phyloP scores from a whole-genome alignment of 2,329 filamentous ascomycete species.

The Fusarium equiseti region DNA sequence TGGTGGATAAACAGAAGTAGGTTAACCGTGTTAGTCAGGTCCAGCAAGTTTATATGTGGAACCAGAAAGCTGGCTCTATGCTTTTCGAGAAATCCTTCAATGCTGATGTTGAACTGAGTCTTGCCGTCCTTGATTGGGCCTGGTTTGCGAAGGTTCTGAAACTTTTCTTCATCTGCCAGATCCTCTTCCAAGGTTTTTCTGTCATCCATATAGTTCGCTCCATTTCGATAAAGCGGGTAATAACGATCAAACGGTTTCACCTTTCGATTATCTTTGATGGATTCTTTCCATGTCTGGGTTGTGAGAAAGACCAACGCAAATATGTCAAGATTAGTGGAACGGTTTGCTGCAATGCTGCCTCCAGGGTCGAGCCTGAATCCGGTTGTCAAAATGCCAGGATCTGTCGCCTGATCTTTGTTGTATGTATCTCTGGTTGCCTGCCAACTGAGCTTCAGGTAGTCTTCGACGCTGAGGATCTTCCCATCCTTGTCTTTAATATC shows the following conservation, averaged over 20 bases:
- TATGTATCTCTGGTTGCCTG: constrained; percentile 13
- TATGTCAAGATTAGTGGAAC: constrained; percentile 34
- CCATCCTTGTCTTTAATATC: background rate
- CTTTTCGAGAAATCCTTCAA: constrained; percentile 15
- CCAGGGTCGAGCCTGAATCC: constrained; percentile 31
- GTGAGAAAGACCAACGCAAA: constrained; percentile 40
- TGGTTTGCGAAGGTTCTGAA: background rate
- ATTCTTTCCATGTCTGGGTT: background rate
- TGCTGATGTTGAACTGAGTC: constrained; percentile 21
- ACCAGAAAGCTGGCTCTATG: constrained; percentile 39
- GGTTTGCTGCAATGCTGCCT: constrained; percentile 18
- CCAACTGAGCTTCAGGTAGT: constrained; percentile 23
- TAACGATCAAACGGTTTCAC: background rate
- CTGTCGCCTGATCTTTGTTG: constrained; percentile 13
- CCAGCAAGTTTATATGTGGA: constrained; percentile 40
- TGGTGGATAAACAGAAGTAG: constrained; percentile 41
- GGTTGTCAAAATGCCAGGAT: constrained; percentile 2
- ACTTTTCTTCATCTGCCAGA: background rate
- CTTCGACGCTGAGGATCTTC: constrained; percentile 4
- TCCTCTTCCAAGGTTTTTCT: background rate
- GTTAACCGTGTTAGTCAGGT: constrained; percentile 30
- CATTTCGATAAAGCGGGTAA: constrained; percentile 36
- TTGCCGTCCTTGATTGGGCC: background rate
- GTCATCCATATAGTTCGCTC: constrained; percentile 33
- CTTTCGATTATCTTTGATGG: background rate